Conservation (phyloP, 257 asterid species). For the Przewalskia tangutica region DNA sequence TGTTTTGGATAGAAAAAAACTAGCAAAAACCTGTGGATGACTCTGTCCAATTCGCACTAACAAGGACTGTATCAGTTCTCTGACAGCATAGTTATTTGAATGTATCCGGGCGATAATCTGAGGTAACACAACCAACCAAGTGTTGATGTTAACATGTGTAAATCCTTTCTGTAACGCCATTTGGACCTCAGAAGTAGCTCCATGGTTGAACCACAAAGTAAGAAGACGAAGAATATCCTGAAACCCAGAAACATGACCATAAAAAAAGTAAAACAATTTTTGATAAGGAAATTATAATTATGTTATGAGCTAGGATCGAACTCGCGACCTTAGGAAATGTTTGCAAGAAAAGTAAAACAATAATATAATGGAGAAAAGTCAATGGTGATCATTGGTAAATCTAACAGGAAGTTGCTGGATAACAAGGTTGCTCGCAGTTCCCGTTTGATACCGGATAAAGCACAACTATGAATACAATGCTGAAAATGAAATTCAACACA, state of each 20-base stretch:
- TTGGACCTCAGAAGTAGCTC: constrained; percentile 95
- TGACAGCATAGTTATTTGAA: constrained; percentile 87
- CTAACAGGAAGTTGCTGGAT: background rate
- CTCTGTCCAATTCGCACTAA: constrained; percentile 86
- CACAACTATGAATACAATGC: background rate
- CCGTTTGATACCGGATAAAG: too few relatives aligned
- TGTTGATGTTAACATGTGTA: constrained; percentile 87
- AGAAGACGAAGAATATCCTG: constrained; percentile 99
- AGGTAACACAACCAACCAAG: constrained; percentile 99
- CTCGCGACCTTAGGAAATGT: too few relatives aligned
- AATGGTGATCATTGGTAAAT: background rate
- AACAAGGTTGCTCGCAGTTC: too few relatives aligned
- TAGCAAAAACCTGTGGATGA: constrained; percentile 82
- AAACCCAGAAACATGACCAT: constrained; percentile 6
- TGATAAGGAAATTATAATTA: too few relatives aligned
- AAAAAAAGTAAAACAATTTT: background rate
- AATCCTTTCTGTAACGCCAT: constrained; percentile 91
- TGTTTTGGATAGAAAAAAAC: background rate
- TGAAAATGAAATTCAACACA: background rate
- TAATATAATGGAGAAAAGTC: background rate
- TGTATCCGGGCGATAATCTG: constrained; percentile 99
- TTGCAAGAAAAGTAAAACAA: too few relatives aligned
- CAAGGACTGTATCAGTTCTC: constrained; percentile 90
- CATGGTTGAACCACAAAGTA: constrained; percentile 99
- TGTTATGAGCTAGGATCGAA: too few relatives aligned